phyloP scores from a whole-genome alignment of 2,329 filamentous ascomycete genomes.

The Phaeosphaeria sp. region DNA sequence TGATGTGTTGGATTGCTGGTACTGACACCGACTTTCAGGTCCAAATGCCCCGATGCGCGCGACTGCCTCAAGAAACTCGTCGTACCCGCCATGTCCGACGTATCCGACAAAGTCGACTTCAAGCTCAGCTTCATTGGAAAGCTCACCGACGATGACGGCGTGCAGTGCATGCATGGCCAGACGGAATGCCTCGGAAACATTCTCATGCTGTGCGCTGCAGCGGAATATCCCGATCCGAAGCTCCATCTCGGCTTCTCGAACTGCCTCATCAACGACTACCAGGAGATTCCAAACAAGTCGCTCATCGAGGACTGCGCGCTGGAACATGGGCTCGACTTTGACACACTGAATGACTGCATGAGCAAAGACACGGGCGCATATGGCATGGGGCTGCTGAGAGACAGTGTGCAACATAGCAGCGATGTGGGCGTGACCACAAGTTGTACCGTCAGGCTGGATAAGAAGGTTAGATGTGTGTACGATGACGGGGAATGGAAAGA shows the following conservation, averaged over 20 bases:
- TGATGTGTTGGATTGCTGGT: not conserved
- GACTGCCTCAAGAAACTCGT: conserved; percentile 83
- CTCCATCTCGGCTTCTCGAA: conserved; percentile 91
- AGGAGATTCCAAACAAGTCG: conserved; percentile 76
- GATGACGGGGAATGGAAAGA: conserved; percentile 81
- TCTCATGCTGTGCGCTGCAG: conserved; percentile 86
- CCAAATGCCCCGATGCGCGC: conserved; percentile 88
- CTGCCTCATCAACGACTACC: conserved; percentile 80
- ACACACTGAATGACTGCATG: conserved; percentile 80
- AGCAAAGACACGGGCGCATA: conserved; percentile 76
- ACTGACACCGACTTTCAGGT: conserved; percentile 28
- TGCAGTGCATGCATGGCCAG: conserved; percentile 88
- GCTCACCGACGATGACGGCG: conserved; percentile 75
- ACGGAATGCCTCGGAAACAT: conserved; percentile 94
- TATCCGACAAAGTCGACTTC: conserved; percentile 87
- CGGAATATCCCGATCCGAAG: conserved; percentile 83
- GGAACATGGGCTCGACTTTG: conserved; percentile 87
- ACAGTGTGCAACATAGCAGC: conserved; percentile 69
- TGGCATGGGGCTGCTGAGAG: conserved; percentile 70
- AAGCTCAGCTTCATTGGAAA: conserved; percentile 87
- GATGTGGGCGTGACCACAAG: conserved; percentile 55
- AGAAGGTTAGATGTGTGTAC: conserved; percentile 81
- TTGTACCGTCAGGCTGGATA: conserved; percentile 68
- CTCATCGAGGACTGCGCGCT: conserved; percentile 87
- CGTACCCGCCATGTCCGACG: conserved; percentile 82